Evolutionary conservation across 2,329 filamentous ascomycete species (phyloP).

Genomic region (Gaeumannomyces sp.): DNA sequence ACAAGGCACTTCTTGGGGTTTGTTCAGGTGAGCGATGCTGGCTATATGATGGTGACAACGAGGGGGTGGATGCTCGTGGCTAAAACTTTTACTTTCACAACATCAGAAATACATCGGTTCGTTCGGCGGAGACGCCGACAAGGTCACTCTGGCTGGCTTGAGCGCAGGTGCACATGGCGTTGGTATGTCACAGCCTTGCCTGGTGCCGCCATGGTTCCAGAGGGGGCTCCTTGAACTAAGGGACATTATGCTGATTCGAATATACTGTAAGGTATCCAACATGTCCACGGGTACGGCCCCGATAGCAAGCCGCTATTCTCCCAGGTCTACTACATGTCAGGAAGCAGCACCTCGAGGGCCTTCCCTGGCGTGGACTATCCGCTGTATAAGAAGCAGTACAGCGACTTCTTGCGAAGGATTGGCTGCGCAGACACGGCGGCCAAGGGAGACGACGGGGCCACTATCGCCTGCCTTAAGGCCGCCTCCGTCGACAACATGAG

Average conservation of each 20-base stretch:
- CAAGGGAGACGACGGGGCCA: not conserved
- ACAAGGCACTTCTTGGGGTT: not conserved
- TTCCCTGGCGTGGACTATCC: slow-evolving; percentile 7
- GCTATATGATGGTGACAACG: too few relatives aligned
- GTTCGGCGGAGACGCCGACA: slow-evolving; percentile 1
- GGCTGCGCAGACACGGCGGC: not conserved
- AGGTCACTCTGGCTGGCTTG: slow-evolving; percentile 1
- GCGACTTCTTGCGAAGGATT: not conserved
- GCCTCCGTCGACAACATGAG: not conserved
- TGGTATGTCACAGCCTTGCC: not conserved
- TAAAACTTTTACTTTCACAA: too few relatives aligned
- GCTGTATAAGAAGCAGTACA: slow-evolving; percentile 3
- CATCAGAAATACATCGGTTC: slow-evolving; percentile 3
- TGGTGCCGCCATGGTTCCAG: too few relatives aligned
- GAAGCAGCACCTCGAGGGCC: not conserved
- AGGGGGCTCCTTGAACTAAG: not conserved
- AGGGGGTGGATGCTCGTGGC: too few relatives aligned
- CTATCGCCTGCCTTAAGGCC: not conserved
- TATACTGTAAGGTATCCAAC: slow-evolving; percentile 3
- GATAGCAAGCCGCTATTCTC: slow-evolving; percentile 1
- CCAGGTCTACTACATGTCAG: slow-evolving; percentile 7
- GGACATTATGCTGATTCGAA: not conserved
- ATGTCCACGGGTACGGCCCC: slow-evolving; percentile 1
- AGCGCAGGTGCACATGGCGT: slow-evolving; percentile 6
- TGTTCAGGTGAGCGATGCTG: not conserved